Conservation (phyloP, 192 early-diverging fungal genomes). For the Backusella parvicylindrica region DNA sequence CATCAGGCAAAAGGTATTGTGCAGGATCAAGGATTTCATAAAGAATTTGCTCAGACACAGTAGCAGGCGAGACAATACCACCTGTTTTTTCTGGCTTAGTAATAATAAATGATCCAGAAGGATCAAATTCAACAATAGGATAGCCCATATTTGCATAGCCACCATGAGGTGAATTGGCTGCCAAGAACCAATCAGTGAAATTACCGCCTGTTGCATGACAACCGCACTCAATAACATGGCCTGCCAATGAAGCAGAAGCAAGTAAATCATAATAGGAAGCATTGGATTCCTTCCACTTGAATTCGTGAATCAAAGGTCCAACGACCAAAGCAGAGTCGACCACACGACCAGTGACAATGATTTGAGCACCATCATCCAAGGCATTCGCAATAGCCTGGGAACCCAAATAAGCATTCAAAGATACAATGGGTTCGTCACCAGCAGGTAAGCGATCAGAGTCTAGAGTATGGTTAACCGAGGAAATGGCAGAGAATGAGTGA, state of each 20-base stretch:
- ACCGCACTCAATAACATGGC: conserved; percentile 68
- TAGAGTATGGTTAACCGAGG: conserved; percentile 1
- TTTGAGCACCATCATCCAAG: conserved; percentile 52
- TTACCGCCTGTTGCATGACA: conserved; percentile 68
- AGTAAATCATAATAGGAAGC: conserved; percentile 50
- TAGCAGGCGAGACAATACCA: conserved; percentile 53
- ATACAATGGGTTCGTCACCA: conserved; percentile 48
- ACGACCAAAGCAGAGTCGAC: conserved; percentile 65
- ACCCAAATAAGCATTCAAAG: conserved; percentile 64
- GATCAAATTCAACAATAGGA: conserved; percentile 57
- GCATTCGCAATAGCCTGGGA: conserved; percentile 52
- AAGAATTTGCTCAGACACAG: conserved; percentile 61
- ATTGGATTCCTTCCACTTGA: conserved; percentile 40
- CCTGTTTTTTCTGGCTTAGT: conserved; percentile 64
- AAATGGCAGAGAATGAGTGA: conserved; percentile 22
- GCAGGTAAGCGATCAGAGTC: conserved; percentile 51
- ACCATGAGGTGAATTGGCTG: conserved; percentile 48
- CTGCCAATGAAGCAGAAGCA: conserved; percentile 61
- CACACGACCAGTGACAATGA: conserved; percentile 65
- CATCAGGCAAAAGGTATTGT: conserved; percentile 62
- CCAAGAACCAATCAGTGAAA: conserved; percentile 65
- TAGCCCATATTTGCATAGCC: conserved; percentile 68
- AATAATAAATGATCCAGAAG: conserved; percentile 49
- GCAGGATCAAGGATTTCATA: conserved; percentile 67
- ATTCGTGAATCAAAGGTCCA: conserved; percentile 62